Evolutionary conservation across 2,329 filamentous ascomycete genomes (phyloP).

Genomic region (Pseudocercospora vitis): DNA sequence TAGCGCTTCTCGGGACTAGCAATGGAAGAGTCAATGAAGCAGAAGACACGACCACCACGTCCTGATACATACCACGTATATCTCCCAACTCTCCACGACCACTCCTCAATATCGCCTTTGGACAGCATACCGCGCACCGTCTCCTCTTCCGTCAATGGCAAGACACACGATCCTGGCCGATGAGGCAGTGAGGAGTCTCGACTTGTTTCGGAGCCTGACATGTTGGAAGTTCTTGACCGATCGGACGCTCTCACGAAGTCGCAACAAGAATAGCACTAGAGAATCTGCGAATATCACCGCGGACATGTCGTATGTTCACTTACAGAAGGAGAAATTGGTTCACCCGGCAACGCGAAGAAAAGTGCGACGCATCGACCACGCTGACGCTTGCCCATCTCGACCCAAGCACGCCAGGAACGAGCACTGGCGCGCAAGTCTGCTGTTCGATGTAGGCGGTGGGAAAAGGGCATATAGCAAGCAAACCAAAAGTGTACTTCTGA

Average conservation of each 20-base stretch:
- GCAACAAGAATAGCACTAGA: not conserved
- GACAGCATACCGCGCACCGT: not conserved
- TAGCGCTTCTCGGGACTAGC: not conserved
- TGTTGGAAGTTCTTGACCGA: not conserved
- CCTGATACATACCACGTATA: not conserved
- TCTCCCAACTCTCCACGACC: not conserved
- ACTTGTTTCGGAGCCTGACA: not conserved
- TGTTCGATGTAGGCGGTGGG: not conserved
- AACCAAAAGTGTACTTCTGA: not conserved
- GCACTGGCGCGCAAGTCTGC: not conserved
- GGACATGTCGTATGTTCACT: constrained; percentile 4
- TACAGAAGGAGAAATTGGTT: not conserved
- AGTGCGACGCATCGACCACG: not conserved
- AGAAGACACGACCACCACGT: not conserved
- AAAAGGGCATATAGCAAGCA: constrained; percentile 5
- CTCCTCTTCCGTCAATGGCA: constrained; percentile 2
- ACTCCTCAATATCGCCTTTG: not conserved
- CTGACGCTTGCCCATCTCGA: not conserved
- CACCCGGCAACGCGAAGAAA: constrained; percentile 3
- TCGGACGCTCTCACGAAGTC: not conserved
- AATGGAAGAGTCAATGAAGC: no score
- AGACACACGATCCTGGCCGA: constrained; percentile 8
- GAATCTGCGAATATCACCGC: constrained; percentile 1
- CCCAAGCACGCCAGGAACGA: not conserved
- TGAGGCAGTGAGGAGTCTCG: constrained; percentile 1